Percentiles rank a stretch among this genome's conserved stretches.
phyloP scores from a whole-genome alignment of 371 early-diverging fungal species.

The Mucor sp. region DNA sequence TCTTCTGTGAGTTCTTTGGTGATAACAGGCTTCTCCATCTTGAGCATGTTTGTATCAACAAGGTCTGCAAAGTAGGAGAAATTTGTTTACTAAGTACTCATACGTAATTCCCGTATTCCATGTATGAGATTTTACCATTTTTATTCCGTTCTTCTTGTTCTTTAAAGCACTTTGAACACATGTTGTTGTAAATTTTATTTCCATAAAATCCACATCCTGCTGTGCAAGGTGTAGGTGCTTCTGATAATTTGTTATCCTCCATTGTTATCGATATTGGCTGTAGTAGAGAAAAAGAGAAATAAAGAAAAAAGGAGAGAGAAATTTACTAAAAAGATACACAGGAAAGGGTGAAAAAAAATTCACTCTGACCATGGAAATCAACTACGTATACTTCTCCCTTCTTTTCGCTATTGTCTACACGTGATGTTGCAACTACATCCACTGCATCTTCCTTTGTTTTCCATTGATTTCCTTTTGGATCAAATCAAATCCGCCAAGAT shows the following conservation, averaged over 20 bases:
- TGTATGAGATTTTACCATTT: constrained; percentile 9
- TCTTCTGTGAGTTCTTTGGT: constrained; percentile 10
- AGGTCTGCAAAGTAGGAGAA: background rate
- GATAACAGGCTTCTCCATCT: constrained; percentile 10
- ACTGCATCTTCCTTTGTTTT: background rate
- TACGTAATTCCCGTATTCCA: constrained; percentile 3
- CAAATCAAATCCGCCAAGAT: background rate
- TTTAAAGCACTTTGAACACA: constrained; percentile 86
- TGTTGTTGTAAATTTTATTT: constrained; percentile 65
- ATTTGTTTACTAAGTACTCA: background rate
- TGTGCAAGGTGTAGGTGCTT: constrained; percentile 57
- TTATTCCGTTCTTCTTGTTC: constrained; percentile 29
- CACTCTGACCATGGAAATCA: background rate
- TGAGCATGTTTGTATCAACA: constrained; percentile 2
- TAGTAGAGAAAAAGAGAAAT: constrained; percentile 6
- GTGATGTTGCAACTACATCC: background rate
- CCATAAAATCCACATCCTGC: constrained; percentile 73
- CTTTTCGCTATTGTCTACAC: background rate
- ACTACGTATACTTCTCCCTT: background rate
- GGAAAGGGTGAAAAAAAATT: background rate
- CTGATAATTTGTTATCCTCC: constrained; percentile 59
- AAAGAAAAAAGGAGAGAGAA: constrained; percentile 8
- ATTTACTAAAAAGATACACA: background rate
- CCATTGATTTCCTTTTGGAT: background rate
- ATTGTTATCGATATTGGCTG: constrained; percentile 30